Evolutionary conservation across 1,284 basidiomycete species (phyloP).

Genomic region (Apiotrichum brassicae): DNA sequence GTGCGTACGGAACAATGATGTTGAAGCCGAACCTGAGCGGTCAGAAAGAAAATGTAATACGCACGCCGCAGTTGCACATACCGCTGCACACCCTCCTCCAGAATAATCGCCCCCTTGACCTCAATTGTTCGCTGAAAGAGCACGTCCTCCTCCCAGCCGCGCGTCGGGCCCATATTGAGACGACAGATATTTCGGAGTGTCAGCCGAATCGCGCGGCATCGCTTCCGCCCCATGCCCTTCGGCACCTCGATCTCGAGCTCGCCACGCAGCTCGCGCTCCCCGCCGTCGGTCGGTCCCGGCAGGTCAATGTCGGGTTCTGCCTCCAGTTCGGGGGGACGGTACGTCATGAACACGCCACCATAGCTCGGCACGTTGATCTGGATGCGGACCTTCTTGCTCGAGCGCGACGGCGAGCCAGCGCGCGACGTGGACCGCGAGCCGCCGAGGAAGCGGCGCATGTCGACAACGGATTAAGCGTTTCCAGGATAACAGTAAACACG

Average conservation of each 20-base stretch:
- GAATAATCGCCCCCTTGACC: slow-evolving; percentile 18
- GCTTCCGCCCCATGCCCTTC: slow-evolving; percentile 10
- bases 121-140: slow-evolving; percentile 24
- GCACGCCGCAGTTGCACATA: slow-evolving; percentile 5
- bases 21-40: slow-evolving; percentile 26
- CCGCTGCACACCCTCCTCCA: slow-evolving; percentile 23
- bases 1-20: slow-evolving; percentile 20
- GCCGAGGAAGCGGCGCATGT: slow-evolving; percentile 15
- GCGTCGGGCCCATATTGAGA: slow-evolving; percentile 15
- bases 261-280: slow-evolving; percentile 11
- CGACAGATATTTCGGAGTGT: slow-evolving; percentile 14
- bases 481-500: no score
- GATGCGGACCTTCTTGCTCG: slow-evolving; percentile 4
- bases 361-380: slow-evolving; percentile 18
- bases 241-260: slow-evolving; percentile 21
- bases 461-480: no score
- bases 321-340: background rate
- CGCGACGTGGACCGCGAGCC: slow-evolving; percentile 9
- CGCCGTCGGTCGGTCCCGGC: background rate
- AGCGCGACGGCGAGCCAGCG: slow-evolving; percentile 7
- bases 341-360: slow-evolving; percentile 19
- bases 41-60: background rate
- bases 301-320: no score
- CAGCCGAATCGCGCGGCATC: slow-evolving; percentile 28
- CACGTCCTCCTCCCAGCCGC: slow-evolving; percentile 21